These are phyloP conservation scores for Boletus rufocinnamomeus DNA, from an alignment of 768 basidiomycete species.

Conservation along the genomic window DNA sequence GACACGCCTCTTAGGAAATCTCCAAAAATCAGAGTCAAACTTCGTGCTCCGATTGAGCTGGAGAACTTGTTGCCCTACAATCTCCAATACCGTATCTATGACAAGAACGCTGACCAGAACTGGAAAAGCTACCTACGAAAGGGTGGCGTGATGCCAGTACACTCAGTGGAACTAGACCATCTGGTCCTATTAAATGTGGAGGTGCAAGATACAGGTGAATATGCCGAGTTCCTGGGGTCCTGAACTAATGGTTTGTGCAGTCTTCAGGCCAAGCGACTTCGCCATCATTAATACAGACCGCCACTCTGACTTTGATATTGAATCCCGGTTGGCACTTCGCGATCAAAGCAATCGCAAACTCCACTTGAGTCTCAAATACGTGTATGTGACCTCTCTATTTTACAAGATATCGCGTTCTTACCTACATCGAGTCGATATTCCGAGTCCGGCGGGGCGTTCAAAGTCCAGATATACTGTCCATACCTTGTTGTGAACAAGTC, in stretches of 20 bases:
- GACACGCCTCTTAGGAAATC: conserved; percentile 55
- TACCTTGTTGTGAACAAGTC: conserved; percentile 94
- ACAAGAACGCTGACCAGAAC: conserved; percentile 92
- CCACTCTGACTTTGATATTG: conserved; percentile 85
- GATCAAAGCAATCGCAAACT: conserved; percentile 78
- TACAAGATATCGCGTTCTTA: conserved; percentile 7
- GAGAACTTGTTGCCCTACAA: conserved; percentile 96
- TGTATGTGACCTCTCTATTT: conserved; percentile 53
- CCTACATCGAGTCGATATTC: conserved; percentile 60
- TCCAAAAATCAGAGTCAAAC: conserved; percentile 80
- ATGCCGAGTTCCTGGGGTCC: not conserved
- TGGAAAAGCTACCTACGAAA: conserved; percentile 92
- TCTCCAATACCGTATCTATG: conserved; percentile 93
- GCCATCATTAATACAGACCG: conserved; percentile 96
- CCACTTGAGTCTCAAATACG: conserved; percentile 82
- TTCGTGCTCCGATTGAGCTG: conserved; percentile 91
- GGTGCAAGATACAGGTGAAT: conserved; percentile 83
- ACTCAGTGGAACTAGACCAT: conserved; percentile 91
- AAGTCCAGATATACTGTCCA: conserved; percentile 91
- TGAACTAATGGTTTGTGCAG: conserved; percentile 40
- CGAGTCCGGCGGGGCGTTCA: conserved; percentile 93
- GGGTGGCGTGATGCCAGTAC: conserved; percentile 95
- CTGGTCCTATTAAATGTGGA: conserved; percentile 87
- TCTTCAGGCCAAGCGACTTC: conserved; percentile 92
- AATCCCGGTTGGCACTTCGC: conserved; percentile 66